phyloP scores from a whole-genome alignment of 225 moss, liverwort and hornwort genomes.

The Bryoerythrophyllum caledonicum region DNA sequence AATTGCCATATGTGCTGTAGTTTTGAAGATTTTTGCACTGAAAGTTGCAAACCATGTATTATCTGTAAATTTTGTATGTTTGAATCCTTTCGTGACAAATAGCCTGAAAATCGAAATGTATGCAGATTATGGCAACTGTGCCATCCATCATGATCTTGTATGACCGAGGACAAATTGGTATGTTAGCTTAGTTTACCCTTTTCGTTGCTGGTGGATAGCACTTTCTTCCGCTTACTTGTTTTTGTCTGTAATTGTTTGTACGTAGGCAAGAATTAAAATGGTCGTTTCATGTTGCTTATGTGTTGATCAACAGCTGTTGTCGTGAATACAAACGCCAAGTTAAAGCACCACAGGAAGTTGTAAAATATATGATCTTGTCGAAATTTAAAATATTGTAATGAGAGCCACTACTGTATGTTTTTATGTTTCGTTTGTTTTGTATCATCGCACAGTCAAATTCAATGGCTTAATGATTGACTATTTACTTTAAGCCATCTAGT shows the following conservation, averaged over 20 bases:
- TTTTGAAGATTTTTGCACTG: not conserved
- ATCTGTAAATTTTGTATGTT: not conserved
- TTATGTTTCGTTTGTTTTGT: not conserved
- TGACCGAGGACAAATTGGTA: slow-evolving; percentile 71
- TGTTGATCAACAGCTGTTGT: not conserved
- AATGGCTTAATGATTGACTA: not conserved
- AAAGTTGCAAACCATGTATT: not conserved
- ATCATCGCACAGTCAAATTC: not conserved
- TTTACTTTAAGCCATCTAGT: not conserved
- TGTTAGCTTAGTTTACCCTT: slow-evolving; percentile 3
- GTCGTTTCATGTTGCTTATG: slow-evolving; percentile 7
- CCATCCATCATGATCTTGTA: slow-evolving; percentile 80
- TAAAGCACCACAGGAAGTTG: not conserved
- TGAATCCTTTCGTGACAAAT: not conserved
- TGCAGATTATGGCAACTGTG: slow-evolving; percentile 81
- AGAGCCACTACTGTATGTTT: not conserved
- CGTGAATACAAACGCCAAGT: not conserved
- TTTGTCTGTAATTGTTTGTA: slow-evolving; percentile 8
- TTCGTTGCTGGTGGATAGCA: slow-evolving; percentile 21
- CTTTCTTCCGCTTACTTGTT: slow-evolving; percentile 9
- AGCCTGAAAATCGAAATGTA: slow-evolving; percentile 15
- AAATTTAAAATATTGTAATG: not conserved
- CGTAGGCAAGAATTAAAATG: not conserved
- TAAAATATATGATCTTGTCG: not conserved
- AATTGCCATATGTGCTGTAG: not conserved